Evolutionary conservation across 768 basidiomycete genomes (phyloP).

Genomic region (Termitomyces sp.): DNA sequence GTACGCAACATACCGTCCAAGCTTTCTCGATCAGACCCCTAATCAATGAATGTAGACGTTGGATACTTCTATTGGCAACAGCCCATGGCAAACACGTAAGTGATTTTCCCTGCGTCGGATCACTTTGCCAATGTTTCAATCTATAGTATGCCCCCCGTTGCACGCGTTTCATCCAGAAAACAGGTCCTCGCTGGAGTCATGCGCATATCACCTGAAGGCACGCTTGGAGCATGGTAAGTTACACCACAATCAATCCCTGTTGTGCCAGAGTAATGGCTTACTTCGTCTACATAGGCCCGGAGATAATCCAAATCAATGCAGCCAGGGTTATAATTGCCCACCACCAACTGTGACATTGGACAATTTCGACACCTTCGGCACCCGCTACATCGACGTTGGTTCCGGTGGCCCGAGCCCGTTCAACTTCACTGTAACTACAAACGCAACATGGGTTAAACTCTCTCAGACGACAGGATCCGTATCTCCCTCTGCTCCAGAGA

Average conservation of each 20-base stretch:
- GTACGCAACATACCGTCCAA: conserved; percentile 17
- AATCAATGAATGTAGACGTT: conserved; percentile 29
- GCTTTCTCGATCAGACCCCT: background rate
- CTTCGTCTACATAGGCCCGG: conserved; percentile 43
- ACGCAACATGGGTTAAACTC: conserved; percentile 50
- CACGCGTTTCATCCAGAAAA: conserved; percentile 46
- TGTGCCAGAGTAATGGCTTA: background rate
- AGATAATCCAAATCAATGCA: conserved; percentile 58
- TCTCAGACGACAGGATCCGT: conserved; percentile 43
- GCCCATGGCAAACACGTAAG: conserved; percentile 56
- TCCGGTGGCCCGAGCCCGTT: conserved; percentile 55
- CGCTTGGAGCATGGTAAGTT: conserved; percentile 50
- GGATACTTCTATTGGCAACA: conserved; percentile 70
- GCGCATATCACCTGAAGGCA: conserved; percentile 57
- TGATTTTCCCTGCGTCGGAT: background rate
- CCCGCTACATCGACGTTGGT: conserved; percentile 56
- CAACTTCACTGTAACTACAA: conserved; percentile 44
- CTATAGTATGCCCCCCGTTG: conserved; percentile 44
- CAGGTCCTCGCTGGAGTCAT: conserved; percentile 54
- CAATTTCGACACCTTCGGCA: conserved; percentile 45
- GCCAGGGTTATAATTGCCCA: conserved; percentile 39
- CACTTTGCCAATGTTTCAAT: background rate
- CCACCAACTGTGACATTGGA: conserved; percentile 50
- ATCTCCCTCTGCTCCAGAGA: conserved; percentile 39
- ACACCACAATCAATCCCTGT: background rate